Evolutionary conservation across 2,329 filamentous ascomycete genomes (phyloP), one percentile per base, ranked within the genome.

Genomic region (Fonsecaea erecta): DNA sequence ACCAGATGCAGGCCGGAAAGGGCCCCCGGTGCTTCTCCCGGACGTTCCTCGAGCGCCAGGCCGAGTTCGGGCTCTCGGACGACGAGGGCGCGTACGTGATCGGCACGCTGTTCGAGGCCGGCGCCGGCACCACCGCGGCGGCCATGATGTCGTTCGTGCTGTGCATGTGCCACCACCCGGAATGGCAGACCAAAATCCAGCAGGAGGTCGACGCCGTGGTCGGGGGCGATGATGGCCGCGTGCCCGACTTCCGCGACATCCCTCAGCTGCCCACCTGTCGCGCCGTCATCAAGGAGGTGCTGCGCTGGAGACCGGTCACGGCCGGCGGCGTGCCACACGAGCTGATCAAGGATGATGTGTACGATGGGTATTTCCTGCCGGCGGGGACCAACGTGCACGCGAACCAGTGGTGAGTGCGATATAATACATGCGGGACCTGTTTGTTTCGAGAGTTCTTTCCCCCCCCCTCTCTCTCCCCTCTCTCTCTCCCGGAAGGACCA

Each of bases 361-460:
- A 71, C 35, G 35, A 76, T 21, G 81, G 80, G 5, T 81, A 78
- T 63, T 81, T 80, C 71, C 79, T 84, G 37, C 75, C 78, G 6
- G 83, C 82, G 71, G 82, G 82, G 14, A 78, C 77, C 1, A 73
- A 76, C 21, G 74, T 80, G 28, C 72, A 79, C 8, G 74, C 78
- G 0, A 72, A 79, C 6, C 77, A 79, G 63, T 80, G 77, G 78
- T 68, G 26, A 32, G 78, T 68, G 26, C 24, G 59, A 37, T 14
- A 21, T 8, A 2, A 28, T 28, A 16, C 18, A n/a, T n/a, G n/a
- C n/a, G n/a, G n/a, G n/a, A n/a, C 30, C 5, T n/a, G 28, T 8
- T 30, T 8, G 48, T 37, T 9, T 14, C 16, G 43, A 12, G 4
- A 21, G 11, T 28, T 30, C 7, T 5, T 12, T 28, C 21, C n/a